phyloP scores from a whole-genome alignment of 2,329 filamentous ascomycete species.

The Colletotrichum karsti region DNA sequence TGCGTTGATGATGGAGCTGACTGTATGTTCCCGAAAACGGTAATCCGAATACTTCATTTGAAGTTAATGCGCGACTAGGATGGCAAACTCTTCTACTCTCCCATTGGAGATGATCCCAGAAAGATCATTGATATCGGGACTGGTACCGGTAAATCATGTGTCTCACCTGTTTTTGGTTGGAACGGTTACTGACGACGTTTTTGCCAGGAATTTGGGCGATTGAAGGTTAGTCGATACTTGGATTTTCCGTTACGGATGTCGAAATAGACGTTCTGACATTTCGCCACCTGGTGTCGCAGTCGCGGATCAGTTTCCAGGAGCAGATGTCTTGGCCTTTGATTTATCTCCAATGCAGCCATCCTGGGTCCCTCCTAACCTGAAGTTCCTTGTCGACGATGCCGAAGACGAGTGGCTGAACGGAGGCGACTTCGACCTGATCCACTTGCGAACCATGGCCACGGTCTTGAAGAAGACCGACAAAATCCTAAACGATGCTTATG shows the following conservation, averaged over 20 bases:
- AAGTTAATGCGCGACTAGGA: constrained; percentile 32
- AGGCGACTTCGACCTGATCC: constrained; percentile 64
- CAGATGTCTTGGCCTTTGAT: constrained; percentile 50
- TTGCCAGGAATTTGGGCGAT: constrained; percentile 60
- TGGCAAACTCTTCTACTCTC: constrained; percentile 49
- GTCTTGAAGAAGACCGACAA: constrained; percentile 60
- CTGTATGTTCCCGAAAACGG: constrained; percentile 33
- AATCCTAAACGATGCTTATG: constrained; percentile 50
- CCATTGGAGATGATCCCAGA: constrained; percentile 47
- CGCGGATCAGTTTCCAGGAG: constrained; percentile 49
- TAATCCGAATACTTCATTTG: not conserved
- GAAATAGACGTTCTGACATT: not conserved
- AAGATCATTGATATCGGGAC: constrained; percentile 59
- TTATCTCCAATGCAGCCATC: constrained; percentile 55
- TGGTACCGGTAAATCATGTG: constrained; percentile 49
- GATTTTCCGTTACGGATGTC: not conserved
- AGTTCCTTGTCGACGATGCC: constrained; percentile 70
- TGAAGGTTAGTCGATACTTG: constrained; percentile 40
- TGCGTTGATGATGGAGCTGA: constrained; percentile 52
- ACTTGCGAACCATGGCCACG: constrained; percentile 57
- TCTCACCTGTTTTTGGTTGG: no score
- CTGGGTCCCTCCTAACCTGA: constrained; percentile 66
- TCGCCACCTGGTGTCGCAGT: constrained; percentile 45
- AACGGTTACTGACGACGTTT: not conserved
- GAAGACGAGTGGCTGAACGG: constrained; percentile 66